Base-by-base conservation (phyloP, 768 basidiomycete genomes). In the Amylocystis lapponica region DNA sequence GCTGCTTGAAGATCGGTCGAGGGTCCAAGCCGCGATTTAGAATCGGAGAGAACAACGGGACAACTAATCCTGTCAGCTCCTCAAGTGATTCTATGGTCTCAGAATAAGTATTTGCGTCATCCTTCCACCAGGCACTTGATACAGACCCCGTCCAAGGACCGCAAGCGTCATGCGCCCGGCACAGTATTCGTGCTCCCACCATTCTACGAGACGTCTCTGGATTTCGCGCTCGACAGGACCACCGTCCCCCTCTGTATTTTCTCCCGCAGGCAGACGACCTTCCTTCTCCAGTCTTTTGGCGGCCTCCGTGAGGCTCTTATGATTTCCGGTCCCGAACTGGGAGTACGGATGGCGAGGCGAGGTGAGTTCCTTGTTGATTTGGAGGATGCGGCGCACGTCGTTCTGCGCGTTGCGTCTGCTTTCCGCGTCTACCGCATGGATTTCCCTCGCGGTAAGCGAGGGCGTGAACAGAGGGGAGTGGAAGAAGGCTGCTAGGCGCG, bases 401-500 rank as follows among this genome's bases (percentile, higher is more conserved):
- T 64, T 66, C 52, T 74, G 74, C 12, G 72, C 51, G 54, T 78
- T 79, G 54, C 74, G 69, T 55, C 72, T 73, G 61, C 73, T 70
- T 56, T 79, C 78, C 8, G 69, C 70, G 52, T 79, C 71, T 27
- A 79, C 76, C 6, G 78, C 78, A 36, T 75, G 66, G 52, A 76
- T 63, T 57, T 79, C 78, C 17, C 72, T 62, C 38, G 66, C 59
- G 11, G 69, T 69, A 46, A 72, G 66, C 30, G 60, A 64, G 1
- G 62, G 46, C 11, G 57, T 54, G 64, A 79, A 78, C 8, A 76
- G 59, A 1, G 78, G 78, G 10, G 70, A 65, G 37, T 64, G 65
- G 62, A 78, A 78, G 67, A 77, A 78, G 9, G 59, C 60, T 57
- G 71, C 47, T 55, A 64, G 53, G 61, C 70, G 61, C 51, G 59